Evolutionary conservation across 2,329 filamentous ascomycete species (phyloP).

Genomic region (Botrytis pseudocinerea): DNA sequence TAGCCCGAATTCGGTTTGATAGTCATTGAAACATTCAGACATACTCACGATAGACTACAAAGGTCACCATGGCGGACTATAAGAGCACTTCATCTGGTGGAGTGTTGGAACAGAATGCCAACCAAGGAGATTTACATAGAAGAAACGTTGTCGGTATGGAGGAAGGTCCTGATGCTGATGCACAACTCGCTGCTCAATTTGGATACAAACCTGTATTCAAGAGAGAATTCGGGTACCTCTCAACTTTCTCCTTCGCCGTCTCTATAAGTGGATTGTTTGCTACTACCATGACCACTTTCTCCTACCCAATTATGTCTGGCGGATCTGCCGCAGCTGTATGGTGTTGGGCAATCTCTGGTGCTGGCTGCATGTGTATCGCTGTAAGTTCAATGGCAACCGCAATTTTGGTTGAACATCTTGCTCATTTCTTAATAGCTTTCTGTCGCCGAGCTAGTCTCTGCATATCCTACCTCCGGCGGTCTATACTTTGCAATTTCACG

Average conservation of each 20-base stretch:
- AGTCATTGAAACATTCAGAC: not conserved
- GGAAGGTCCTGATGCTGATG: constrained; percentile 37
- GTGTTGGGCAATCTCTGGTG: constrained; percentile 59
- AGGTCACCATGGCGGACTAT: constrained; percentile 11
- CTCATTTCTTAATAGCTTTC: constrained; percentile 42
- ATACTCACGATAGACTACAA: not conserved
- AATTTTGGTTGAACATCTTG: not conserved
- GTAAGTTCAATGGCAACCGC: constrained; percentile 29
- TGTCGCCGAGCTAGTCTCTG: constrained; percentile 33
- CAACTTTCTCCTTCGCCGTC: constrained; percentile 61
- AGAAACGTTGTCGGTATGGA: constrained; percentile 24
- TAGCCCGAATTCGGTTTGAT: not conserved
- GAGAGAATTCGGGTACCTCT: constrained; percentile 58
- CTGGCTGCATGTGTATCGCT: constrained; percentile 57
- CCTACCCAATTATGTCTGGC: constrained; percentile 54
- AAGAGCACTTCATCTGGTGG: constrained; percentile 14
- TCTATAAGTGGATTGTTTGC: constrained; percentile 57
- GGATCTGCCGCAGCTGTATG: constrained; percentile 56
- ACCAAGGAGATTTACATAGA: constrained; percentile 6
- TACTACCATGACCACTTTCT: constrained; percentile 57
- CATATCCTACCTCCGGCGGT: constrained; percentile 55
- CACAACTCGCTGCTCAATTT: constrained; percentile 39
- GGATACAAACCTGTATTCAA: constrained; percentile 53
- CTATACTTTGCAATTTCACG: constrained; percentile 58
- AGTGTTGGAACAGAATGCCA: constrained; percentile 1